phyloP scores from a whole-genome alignment of 306 rosid genomes.

The Coriaria nepalensis region DNA sequence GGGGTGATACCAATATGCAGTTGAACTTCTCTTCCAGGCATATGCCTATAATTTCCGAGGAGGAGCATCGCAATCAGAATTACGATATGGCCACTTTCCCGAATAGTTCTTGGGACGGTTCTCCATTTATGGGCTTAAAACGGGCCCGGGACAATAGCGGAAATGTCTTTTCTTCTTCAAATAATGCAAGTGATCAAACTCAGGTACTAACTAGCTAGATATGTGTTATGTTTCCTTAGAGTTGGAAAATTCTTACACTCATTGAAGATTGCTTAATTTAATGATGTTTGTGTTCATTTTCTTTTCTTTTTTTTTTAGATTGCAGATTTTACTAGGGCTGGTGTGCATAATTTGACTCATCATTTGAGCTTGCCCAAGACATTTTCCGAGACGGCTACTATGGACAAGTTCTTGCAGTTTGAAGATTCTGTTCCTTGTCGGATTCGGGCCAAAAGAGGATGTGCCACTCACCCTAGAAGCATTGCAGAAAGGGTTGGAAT shows the following conservation, averaged over 20 bases:
- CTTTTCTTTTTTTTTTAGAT: slow-evolving; percentile 21
- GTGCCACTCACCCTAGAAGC: slow-evolving; percentile 92
- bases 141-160: slow-evolving; percentile 40
- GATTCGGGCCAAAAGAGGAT: slow-evolving; percentile 84
- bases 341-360: slow-evolving; percentile 33
- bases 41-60: slow-evolving; percentile 52
- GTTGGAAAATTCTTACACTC: neutral
- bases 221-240: neutral
- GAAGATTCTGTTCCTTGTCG: slow-evolving; percentile 63
- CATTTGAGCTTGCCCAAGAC: slow-evolving; percentile 60
- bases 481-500: slow-evolving; percentile 67
- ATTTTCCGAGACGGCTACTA: slow-evolving; percentile 28
- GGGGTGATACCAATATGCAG: slow-evolving; percentile 6
- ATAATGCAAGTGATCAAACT: slow-evolving; percentile 28
- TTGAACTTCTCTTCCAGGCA: slow-evolving; percentile 29
- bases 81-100: slow-evolving; percentile 23
- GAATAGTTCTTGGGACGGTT: slow-evolving; percentile 42
- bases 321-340: slow-evolving; percentile 22
- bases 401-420: slow-evolving; percentile 41
- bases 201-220: slow-evolving; percentile 25
- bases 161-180: slow-evolving; percentile 35
- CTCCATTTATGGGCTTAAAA: slow-evolving; percentile 32
- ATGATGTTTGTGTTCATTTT: slow-evolving; percentile 4
- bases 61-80: slow-evolving; percentile 22
- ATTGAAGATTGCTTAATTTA: neutral